phyloP scores from a whole-genome alignment of 1,139 yeast genomes.

The Hanseniaspora uvarum region DNA sequence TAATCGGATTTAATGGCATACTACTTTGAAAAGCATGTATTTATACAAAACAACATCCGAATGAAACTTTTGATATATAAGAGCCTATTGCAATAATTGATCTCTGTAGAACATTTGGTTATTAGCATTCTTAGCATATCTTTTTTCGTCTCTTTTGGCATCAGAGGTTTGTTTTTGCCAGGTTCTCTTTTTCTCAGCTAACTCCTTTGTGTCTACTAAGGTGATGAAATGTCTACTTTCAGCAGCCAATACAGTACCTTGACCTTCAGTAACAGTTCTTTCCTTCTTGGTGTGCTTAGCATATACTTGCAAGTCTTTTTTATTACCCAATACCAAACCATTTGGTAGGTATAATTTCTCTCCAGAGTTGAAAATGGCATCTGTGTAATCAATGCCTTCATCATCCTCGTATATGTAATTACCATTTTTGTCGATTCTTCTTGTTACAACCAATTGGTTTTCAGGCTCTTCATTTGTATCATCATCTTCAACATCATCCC shows the following conservation, averaged over 20 bases:
- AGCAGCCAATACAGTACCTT: constrained; percentile 87
- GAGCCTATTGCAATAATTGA: constrained; percentile 61
- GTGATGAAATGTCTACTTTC: constrained; percentile 66
- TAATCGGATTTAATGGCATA: not conserved
- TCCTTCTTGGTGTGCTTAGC: constrained; percentile 74
- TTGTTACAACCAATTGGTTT: constrained; percentile 20
- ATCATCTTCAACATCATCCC: constrained; percentile 32
- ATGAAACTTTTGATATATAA: constrained; percentile 10
- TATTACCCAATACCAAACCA: constrained; percentile 78
- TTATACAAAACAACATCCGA: not conserved
- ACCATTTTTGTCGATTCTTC: constrained; percentile 21
- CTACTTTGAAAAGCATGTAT: not conserved
- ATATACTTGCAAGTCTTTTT: constrained; percentile 69
- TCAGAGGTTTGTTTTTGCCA: constrained; percentile 66
- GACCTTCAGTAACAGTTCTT: constrained; percentile 67
- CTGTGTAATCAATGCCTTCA: constrained; percentile 41
- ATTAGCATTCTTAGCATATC: constrained; percentile 71
- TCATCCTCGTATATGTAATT: constrained; percentile 40
- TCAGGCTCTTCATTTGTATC: constrained; percentile 35
- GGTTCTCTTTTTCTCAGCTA: constrained; percentile 57
- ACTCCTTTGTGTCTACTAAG: constrained; percentile 43
- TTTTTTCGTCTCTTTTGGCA: constrained; percentile 62
- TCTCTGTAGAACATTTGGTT: constrained; percentile 89
- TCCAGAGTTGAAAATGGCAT: constrained; percentile 50
- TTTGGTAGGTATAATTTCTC: constrained; percentile 74